Base-by-base conservation (phyloP, 495 filamentous ascomycete genomes). In the Eremomyces bilateralis region DNA sequence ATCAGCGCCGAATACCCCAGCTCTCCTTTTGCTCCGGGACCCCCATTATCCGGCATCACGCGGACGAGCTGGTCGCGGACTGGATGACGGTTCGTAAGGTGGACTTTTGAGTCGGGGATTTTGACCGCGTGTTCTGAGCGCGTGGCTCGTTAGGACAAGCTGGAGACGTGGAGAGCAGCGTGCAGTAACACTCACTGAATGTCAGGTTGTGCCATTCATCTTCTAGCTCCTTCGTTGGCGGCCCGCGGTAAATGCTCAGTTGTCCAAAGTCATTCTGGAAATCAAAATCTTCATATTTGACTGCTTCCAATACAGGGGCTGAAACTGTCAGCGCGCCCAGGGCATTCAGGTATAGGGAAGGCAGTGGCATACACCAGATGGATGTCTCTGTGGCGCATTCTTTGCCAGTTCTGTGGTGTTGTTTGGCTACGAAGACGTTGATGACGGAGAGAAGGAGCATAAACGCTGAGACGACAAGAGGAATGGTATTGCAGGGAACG, bases 291-390 rank as follows among this genome's bases (percentile, higher is more conserved):
- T 8, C 13, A 13, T 28, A 28, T 13, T 13, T 8, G 13, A 28
- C 24, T 8, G 24, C 24, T 8, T 8, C 8, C 8, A 32, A 16
- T 8, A 15, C 30, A 15, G 30, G 8, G 30, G 33, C 42, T 28
- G 24, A 20, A 57, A 4, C 39, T 31, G 28, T 59, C 54, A 31
- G 37, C 42, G 33, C 27, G 28, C 4, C 21, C 13, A 8, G 8
- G 24, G 24, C 24, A 13, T 28, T 28, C 13, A 28, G 24, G 24
- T 8, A 28, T 8, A 28, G 24, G 24, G 24, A 8, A 13, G 24
- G 24, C 8, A 28, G 13, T n/a, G 24, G 13, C 24, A 28, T 28
- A 28, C 24, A 28, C 24, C 24, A 28, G 8, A 28, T 8, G 8
- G 24, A 28, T 13, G 24, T 28, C 24, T 13, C 13, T 28, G 24